A percentile compares a stretch with the other conserved stretches of the same genome.
phyloP scores from a whole-genome alignment of 1,284 basidiomycete genomes.

The Bondarzewia mesenterica region DNA sequence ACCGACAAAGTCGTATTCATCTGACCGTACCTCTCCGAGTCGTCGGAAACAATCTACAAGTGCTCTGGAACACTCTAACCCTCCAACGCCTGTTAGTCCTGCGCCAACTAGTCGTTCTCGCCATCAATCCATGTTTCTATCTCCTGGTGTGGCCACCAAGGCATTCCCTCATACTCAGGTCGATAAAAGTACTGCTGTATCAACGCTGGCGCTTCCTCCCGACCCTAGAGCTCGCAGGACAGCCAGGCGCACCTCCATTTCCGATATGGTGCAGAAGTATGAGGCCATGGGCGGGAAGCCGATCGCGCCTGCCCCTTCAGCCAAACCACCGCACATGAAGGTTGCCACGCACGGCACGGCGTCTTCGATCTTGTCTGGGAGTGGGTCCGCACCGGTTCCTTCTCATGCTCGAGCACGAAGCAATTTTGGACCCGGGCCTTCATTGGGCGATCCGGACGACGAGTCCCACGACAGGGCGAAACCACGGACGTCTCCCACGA shows the following conservation, averaged over 20 bases:
- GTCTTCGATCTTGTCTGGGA: constrained; percentile 18
- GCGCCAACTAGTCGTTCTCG: constrained; percentile 28
- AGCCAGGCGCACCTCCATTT: constrained; percentile 63
- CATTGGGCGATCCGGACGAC: constrained; percentile 19
- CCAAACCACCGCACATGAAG: constrained; percentile 12
- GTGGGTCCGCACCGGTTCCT: constrained; percentile 17
- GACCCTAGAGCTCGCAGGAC: constrained; percentile 23
- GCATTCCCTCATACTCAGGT: constrained; percentile 21
- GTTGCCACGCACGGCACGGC: constrained; percentile 12
- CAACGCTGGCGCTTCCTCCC: constrained; percentile 17
- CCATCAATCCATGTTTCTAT: constrained; percentile 70
- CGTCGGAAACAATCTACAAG: constrained; percentile 14
- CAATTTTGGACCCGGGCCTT: constrained; percentile 14
- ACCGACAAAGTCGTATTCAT: constrained; percentile 9
- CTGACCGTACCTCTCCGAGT: constrained; percentile 16
- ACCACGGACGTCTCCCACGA: constrained; percentile 21
- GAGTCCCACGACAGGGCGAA: constrained; percentile 14
- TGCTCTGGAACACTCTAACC: constrained; percentile 7
- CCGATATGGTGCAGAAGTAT: constrained; percentile 74
- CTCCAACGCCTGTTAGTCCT: constrained; percentile 12
- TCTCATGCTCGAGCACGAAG: neutral
- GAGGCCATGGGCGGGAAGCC: constrained; percentile 54
- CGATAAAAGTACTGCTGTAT: constrained; percentile 32
- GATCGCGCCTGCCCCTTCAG: constrained; percentile 17
- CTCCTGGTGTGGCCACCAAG: constrained; percentile 30